These are phyloP conservation scores for Fusarium sp. DNA, from an alignment of 2,329 filamentous ascomycete species.

Conservation along the genomic window DNA sequence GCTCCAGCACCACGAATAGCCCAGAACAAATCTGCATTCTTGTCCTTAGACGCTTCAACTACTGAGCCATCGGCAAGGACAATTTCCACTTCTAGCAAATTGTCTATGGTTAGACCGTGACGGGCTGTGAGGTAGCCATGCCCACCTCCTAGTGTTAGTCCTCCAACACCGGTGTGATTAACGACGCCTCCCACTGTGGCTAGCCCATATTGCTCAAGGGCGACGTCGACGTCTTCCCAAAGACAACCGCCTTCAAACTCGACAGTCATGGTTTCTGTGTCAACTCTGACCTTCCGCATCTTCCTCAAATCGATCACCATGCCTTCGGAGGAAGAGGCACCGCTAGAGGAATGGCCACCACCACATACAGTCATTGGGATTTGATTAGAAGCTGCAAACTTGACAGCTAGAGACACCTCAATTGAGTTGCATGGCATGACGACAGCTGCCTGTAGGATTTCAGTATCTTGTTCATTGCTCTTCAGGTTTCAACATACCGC, in stretches of 20 bases:
- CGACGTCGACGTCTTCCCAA: constrained; percentile 66
- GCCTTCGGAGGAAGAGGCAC: constrained; percentile 60
- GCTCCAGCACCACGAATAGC: constrained; percentile 61
- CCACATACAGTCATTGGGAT: constrained; percentile 64
- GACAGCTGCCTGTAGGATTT: constrained; percentile 52
- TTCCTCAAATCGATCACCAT: constrained; percentile 65
- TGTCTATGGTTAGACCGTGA: constrained; percentile 63
- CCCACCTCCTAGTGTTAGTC: constrained; percentile 67
- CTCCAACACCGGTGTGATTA: constrained; percentile 71
- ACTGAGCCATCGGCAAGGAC: constrained; percentile 53
- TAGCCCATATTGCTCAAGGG: constrained; percentile 60
- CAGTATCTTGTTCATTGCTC: not conserved
- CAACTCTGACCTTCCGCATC: constrained; percentile 62
- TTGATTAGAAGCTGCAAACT: constrained; percentile 44
- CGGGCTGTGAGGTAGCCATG: constrained; percentile 66
- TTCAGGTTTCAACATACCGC: constrained; percentile 40
- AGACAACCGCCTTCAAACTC: constrained; percentile 61
- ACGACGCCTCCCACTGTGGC: constrained; percentile 71
- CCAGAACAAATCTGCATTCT: constrained; percentile 60
- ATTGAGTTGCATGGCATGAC: constrained; percentile 52
- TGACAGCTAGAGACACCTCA: constrained; percentile 48
- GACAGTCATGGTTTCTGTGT: constrained; percentile 57
- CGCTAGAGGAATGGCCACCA: constrained; percentile 66
- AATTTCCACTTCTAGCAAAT: constrained; percentile 53
- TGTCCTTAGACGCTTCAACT: constrained; percentile 52